phyloP scores from a whole-genome alignment of 345 rosid species.

The Gossypium australe region DNA sequence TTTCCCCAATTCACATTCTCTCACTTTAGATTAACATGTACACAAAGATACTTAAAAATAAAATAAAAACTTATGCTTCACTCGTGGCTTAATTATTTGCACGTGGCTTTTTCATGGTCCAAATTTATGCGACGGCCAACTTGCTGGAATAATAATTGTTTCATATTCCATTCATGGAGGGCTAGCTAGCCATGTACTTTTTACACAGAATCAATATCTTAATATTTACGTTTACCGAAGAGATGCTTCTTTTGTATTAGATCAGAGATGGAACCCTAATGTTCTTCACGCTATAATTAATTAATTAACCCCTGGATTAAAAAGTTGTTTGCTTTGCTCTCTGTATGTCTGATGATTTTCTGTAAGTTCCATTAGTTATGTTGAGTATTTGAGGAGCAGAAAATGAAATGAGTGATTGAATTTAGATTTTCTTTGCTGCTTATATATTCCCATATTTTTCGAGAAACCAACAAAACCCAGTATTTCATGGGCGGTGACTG shows the following conservation, averaged over 20 bases:
- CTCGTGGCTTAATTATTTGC: constrained; percentile 12
- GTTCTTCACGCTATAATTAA: background rate
- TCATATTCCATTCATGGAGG: background rate
- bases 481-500: constrained; percentile 17
- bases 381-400: constrained; percentile 12
- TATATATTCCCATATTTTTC: background rate
- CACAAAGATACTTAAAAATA: background rate
- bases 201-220: background rate
- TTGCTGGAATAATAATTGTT: constrained; percentile 3
- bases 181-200: background rate
- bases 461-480: constrained; percentile 7
- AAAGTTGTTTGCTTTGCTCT: background rate
- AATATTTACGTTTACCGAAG: background rate
- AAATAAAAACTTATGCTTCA: background rate
- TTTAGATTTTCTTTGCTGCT: background rate
- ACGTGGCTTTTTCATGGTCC: constrained; percentile 12
- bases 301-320: background rate
- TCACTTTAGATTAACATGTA: background rate
- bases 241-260: background rate
- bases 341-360: background rate
- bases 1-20: constrained; percentile 16
- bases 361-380: constrained; percentile 1
- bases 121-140: constrained; percentile 6
- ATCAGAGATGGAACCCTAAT: background rate
- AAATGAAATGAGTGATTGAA: background rate